phyloP scores from a whole-genome alignment of 164 flowering plant genomes.

The Houttuynia cordata region DNA sequence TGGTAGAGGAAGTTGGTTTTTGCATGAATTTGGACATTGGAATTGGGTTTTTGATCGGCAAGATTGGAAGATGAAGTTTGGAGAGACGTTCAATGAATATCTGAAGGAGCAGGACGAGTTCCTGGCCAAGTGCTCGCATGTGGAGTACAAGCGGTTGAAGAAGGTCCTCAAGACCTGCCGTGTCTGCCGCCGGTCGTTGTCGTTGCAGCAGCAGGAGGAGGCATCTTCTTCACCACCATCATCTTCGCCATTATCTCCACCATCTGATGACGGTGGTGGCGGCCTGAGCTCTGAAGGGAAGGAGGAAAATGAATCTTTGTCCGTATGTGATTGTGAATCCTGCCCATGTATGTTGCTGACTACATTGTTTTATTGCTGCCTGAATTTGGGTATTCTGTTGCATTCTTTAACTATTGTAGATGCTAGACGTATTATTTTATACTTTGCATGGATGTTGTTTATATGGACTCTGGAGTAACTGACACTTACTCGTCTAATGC shows the following conservation, averaged over 20 bases:
- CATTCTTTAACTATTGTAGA: too few relatives aligned
- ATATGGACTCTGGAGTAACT: too few relatives aligned
- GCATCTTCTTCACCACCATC: background rate
- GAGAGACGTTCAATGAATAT: constrained; percentile 56
- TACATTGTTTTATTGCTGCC: background rate
- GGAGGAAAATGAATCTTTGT: constrained; percentile 6
- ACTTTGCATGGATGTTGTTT: too few relatives aligned
- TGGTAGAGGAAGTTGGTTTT: too few relatives aligned
- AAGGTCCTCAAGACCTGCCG: constrained; percentile 64
- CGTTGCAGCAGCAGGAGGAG: too few relatives aligned
- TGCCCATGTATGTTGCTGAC: constrained; percentile 29
- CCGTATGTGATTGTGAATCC: constrained; percentile 32
- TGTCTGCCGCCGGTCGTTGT: constrained; percentile 17
- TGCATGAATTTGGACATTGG: too few relatives aligned
- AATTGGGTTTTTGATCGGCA: too few relatives aligned
- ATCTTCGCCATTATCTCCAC: too few relatives aligned
- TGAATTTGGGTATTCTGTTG: too few relatives aligned
- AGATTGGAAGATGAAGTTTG: constrained; percentile 51
- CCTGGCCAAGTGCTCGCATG: constrained; percentile 43
- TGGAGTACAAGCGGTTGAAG: constrained; percentile 71
- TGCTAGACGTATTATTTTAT: too few relatives aligned
- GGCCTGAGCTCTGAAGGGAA: background rate
- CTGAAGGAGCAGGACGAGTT: constrained; percentile 39
- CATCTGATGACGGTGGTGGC: too few relatives aligned
- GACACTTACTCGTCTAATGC: too few relatives aligned